Percentiles rank a stretch among this genome's conserved stretches.
These are phyloP conservation scores for Parafenestella ontariensis DNA, from an alignment of 2,329 filamentous ascomycete species.

Conservation along the genomic window DNA sequence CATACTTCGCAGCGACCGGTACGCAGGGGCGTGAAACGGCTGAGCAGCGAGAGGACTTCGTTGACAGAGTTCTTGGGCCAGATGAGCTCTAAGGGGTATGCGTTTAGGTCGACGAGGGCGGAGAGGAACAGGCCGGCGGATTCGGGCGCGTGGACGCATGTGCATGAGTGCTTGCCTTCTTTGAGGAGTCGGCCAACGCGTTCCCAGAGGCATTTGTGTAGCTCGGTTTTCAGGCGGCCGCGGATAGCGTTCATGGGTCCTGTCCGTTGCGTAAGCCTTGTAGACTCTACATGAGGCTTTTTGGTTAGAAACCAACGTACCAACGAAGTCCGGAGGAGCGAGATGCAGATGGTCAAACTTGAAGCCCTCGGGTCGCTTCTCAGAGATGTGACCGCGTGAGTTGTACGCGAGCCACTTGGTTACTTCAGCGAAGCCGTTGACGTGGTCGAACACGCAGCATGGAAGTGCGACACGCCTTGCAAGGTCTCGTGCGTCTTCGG, in stretches of 20 bases:
- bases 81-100: slow-evolving; percentile 21
- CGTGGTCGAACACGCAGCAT: slow-evolving; percentile 37
- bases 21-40: background rate
- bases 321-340: slow-evolving; percentile 21
- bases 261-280: too few relatives aligned
- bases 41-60: background rate
- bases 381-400: slow-evolving; percentile 31
- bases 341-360: slow-evolving; percentile 20
- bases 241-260: slow-evolving; percentile 30
- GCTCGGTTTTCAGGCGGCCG: slow-evolving; percentile 18
- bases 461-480: slow-evolving; percentile 31
- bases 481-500: background rate
- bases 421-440: slow-evolving; percentile 28
- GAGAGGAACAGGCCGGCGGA: slow-evolving; percentile 22
- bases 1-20: slow-evolving; percentile 17
- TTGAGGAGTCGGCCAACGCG: slow-evolving; percentile 16
- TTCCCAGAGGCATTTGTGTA: slow-evolving; percentile 22
- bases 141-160: slow-evolving; percentile 20
- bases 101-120: slow-evolving; percentile 17
- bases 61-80: background rate
- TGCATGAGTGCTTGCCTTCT: background rate
- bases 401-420: slow-evolving; percentile 46
- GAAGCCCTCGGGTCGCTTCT: slow-evolving; percentile 28
- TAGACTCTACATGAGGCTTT: too few relatives aligned
- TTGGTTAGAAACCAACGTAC: slow-evolving; percentile 3